Evolutionary conservation across 176 grass and related monocot genomes (phyloP).

Genomic region (Elaeis guineensis): DNA sequence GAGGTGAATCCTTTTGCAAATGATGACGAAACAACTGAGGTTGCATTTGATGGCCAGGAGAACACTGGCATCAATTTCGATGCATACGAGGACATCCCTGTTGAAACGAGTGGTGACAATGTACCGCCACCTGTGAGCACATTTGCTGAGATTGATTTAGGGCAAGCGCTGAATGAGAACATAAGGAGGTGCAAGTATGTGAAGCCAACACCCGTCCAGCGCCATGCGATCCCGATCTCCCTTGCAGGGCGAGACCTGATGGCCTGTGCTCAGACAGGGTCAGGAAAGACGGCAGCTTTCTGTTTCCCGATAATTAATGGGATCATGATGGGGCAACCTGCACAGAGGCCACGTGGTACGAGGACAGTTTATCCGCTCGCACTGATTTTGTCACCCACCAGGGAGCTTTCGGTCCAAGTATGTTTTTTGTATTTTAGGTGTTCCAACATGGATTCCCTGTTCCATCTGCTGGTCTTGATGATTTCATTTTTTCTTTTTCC

Average conservation of each 20-base stretch:
- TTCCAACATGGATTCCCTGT: neutral
- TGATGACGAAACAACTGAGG: constrained; percentile 17
- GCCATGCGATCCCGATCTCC: constrained; percentile 71
- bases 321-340: constrained; percentile 54
- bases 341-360: constrained; percentile 41
- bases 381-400: constrained; percentile 76
- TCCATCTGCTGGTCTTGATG: neutral
- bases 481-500: neutral
- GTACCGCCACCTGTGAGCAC: constrained; percentile 69
- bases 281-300: constrained; percentile 79
- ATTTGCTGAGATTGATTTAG: constrained; percentile 90
- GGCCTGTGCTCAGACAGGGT: constrained; percentile 91
- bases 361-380: constrained; percentile 62
- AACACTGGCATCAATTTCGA: constrained; percentile 82
- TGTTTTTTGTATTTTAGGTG: neutral
- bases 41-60: constrained; percentile 31
- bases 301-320: constrained; percentile 88
- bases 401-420: constrained; percentile 85
- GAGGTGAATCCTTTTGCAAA: constrained; percentile 67
- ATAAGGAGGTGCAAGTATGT: constrained; percentile 85
- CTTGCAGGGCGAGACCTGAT: constrained; percentile 76
- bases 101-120: constrained; percentile 76
- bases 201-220: constrained; percentile 87
- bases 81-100: constrained; percentile 83
- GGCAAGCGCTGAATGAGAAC: constrained; percentile 72